Evolutionary conservation across 2,329 filamentous ascomycete genomes (phyloP), one percentile per base, ranked within the genome.

Genomic region (Trichoderma sp.): DNA sequence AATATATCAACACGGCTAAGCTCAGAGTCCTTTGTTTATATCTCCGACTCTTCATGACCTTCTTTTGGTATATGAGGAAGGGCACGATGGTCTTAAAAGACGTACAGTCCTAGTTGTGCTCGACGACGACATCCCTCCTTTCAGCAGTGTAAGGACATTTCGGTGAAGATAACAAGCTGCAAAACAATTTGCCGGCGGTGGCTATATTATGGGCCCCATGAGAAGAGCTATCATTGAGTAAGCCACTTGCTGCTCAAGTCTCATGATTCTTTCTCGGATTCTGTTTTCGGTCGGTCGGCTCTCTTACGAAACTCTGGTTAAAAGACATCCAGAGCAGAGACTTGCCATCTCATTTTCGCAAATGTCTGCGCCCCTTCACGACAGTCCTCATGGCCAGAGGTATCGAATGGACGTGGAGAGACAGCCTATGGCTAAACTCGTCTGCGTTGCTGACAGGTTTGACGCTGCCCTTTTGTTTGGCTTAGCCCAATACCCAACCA

Each of bases 1-100:
- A 45, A 16, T 80, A 80, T 14, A 81, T 85, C 64, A 78, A 81
- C 68, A 84, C 83, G 29, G 81, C 84, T 73, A 87, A 87, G 74
- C 78, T 85, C 38, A 85, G 83, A 65, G 84, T 87, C 38, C 75
- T 86, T 56, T 80, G 82, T 53, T 86, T 87, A 77, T 87, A 86
- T 75, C 80, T 84, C n/a, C 83, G 85, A n/a, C 81, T 87, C 7
- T 68, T 68, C 27, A 6, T 56, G 12, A 33, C 33, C 9, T 8
- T 16, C 16, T 31, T 21, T 2, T 33, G 27, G 27, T 18, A 24
- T 33, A n/a, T 6, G 65, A 67, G 11, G 29, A 24, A 68, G 24
- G 31, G 6, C 11, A 24, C 12, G 33, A n/a, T 9, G 1, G 45
- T 21, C 45, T 35, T 29, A 68, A 33, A 33, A 35, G 50, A 21